A percentile compares a stretch with the other conserved stretches of the same genome.
Conservation (phyloP, 2,329 filamentous ascomycete genomes). For the Spiromastix sp. region DNA sequence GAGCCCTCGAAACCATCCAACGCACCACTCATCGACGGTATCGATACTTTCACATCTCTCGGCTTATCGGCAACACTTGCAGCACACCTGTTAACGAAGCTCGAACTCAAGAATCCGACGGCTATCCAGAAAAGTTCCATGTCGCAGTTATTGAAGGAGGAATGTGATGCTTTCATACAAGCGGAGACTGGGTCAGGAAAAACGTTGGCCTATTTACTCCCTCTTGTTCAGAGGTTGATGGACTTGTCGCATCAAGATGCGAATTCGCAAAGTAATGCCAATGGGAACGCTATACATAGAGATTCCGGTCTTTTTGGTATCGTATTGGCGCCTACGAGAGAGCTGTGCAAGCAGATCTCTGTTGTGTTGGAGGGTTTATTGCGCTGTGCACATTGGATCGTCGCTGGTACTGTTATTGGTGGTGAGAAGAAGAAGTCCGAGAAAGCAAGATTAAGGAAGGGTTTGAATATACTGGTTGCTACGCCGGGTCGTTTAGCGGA, state of each 20-base stretch:
- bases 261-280: conserved; percentile 30
- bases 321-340: conserved; percentile 84
- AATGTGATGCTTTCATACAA: conserved; percentile 89
- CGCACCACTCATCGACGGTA: conserved; percentile 73
- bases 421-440: conserved; percentile 69
- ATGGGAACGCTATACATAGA: conserved; percentile 52
- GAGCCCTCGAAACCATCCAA: conserved; percentile 69
- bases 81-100: conserved; percentile 71
- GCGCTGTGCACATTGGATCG: conserved; percentile 86
- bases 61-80: conserved; percentile 74
- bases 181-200: conserved; percentile 97
- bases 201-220: conserved; percentile 88
- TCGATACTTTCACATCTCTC: conserved; percentile 75
- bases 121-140: conserved; percentile 90
- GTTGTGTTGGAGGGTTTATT: conserved; percentile 75
- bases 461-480: conserved; percentile 88
- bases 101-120: conserved; percentile 81
- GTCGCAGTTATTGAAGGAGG: conserved; percentile 64
- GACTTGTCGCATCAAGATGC: conserved; percentile 50
- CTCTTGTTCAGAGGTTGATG: conserved; percentile 81
- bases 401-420: conserved; percentile 73
- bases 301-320: conserved; percentile 89
- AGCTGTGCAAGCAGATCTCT: conserved; percentile 89
- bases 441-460: conserved; percentile 87
- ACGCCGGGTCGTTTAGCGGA: conserved; percentile 86